Percentiles rank a stretch among this genome's conserved stretches.
phyloP scores from a whole-genome alignment of 805 yeast genomes.

The Lachancea dasiensis region DNA sequence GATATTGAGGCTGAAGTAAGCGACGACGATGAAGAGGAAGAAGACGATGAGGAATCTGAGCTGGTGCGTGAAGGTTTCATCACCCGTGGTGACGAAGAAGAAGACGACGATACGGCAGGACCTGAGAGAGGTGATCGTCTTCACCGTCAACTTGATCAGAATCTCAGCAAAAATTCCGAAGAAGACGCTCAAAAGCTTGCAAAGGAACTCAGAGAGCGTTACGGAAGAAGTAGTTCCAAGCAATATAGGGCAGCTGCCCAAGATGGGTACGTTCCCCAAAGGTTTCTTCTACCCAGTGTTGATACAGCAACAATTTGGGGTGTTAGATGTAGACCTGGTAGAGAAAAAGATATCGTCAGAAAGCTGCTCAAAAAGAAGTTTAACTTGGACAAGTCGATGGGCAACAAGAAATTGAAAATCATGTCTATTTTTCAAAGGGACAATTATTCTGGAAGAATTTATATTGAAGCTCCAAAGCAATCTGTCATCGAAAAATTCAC shows the following conservation, averaged over 20 bases:
- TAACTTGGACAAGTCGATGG: conserved; percentile 60
- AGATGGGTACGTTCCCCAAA: conserved; percentile 85
- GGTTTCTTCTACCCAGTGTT: conserved; percentile 88
- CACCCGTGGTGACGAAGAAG: conserved; percentile 48
- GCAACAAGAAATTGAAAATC: conserved; percentile 71
- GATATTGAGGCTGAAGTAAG: conserved; percentile 99
- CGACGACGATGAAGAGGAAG: conserved; percentile 90
- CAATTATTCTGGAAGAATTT: conserved; percentile 83
- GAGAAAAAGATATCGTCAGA: conserved; percentile 85
- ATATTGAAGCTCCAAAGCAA: conserved; percentile 89
- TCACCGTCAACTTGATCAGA: conserved; percentile 86
- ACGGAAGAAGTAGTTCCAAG: conserved; percentile 76
- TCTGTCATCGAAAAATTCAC: conserved; percentile 88
- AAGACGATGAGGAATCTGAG: conserved; percentile 92
- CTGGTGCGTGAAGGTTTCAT: conserved; percentile 76
- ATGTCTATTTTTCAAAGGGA: conserved; percentile 92
- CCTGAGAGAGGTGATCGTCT: conserved; percentile 58
- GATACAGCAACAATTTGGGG: conserved; percentile 97
- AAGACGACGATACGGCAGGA: conserved; percentile 53
- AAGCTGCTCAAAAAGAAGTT: conserved; percentile 78
- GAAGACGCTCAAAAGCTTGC: conserved; percentile 95
- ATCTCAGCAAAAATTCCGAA: conserved; percentile 80
- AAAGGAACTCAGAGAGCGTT: conserved; percentile 83
- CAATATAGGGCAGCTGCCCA: conserved; percentile 72
- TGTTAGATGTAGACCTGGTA: conserved; percentile 85